A percentile compares a stretch with the other conserved stretches of the same genome.
These are phyloP conservation scores for Globisporangium cederbergense DNA, from an alignment of 352 stramenopile genomes.

Conservation along the genomic window DNA sequence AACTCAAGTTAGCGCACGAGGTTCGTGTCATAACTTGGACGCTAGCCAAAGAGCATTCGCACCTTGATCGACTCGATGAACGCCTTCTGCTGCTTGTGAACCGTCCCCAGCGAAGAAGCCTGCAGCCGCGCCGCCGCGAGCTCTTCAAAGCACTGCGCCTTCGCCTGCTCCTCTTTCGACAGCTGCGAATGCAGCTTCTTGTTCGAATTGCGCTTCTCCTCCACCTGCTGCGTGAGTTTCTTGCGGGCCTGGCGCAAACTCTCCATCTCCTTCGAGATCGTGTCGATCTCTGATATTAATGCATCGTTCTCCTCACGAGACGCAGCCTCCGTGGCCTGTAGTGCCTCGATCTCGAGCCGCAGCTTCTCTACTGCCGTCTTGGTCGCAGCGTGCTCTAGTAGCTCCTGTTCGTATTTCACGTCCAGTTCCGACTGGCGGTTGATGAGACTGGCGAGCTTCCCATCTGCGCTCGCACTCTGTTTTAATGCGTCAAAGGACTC, in stretches of 20 bases:
- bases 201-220: slow-evolving; percentile 72
- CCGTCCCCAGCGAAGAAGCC: slow-evolving; percentile 62
- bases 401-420: slow-evolving; percentile 29
- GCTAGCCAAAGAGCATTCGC: background rate
- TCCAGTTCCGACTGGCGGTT: slow-evolving; percentile 32
- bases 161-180: slow-evolving; percentile 63
- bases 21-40: too few relatives aligned
- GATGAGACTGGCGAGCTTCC: slow-evolving; percentile 30
- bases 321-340: slow-evolving; percentile 44
- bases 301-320: slow-evolving; percentile 76
- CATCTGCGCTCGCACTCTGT: slow-evolving; percentile 31
- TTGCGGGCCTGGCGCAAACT: slow-evolving; percentile 57
- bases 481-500: slow-evolving; percentile 33
- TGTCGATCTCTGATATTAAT: slow-evolving; percentile 68
- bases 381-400: slow-evolving; percentile 26
- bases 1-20: too few relatives aligned
- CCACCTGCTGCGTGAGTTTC: slow-evolving; percentile 72
- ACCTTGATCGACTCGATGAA: slow-evolving; percentile 69
- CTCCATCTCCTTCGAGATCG: slow-evolving; percentile 58
- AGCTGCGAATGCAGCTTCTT: slow-evolving; percentile 72
- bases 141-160: slow-evolving; percentile 75
- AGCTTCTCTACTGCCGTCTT: slow-evolving; percentile 33
- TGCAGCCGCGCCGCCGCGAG: slow-evolving; percentile 64
- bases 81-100: slow-evolving; percentile 78
- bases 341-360: slow-evolving; percentile 39